These are phyloP conservation scores for Termitomyces sp. DNA, from an alignment of 768 basidiomycete species.

Conservation along the genomic window DNA sequence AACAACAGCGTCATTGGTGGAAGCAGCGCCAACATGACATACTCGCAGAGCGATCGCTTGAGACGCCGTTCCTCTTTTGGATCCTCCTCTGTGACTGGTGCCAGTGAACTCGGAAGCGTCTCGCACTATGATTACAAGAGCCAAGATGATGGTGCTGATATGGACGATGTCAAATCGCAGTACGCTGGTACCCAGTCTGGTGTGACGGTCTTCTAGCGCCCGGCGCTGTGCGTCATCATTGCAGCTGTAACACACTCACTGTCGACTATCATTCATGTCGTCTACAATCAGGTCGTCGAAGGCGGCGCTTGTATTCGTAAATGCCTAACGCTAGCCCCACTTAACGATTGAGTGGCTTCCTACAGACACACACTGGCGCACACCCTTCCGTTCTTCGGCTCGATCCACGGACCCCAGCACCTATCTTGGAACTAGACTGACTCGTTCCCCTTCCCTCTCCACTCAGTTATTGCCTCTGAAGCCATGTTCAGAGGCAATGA, in stretches of 20 bases:
- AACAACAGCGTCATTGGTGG: slow-evolving; percentile 61
- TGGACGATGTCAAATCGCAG: slow-evolving; percentile 88
- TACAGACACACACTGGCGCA: slow-evolving; percentile 15
- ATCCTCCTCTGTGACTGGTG: slow-evolving; percentile 65
- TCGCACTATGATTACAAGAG: slow-evolving; percentile 86
- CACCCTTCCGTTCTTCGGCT: slow-evolving; percentile 15
- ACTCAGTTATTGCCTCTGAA: slow-evolving; percentile 2
- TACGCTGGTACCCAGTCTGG: slow-evolving; percentile 85
- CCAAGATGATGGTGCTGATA: slow-evolving; percentile 76
- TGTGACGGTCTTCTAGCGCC: slow-evolving; percentile 71
- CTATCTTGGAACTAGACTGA: slow-evolving; percentile 18
- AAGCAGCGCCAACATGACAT: slow-evolving; percentile 64
- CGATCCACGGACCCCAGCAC: slow-evolving; percentile 14
- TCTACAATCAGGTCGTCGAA: slow-evolving; percentile 11
- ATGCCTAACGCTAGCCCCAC: slow-evolving; percentile 5
- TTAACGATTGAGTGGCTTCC: slow-evolving; percentile 11
- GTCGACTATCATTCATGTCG: slow-evolving; percentile 12
- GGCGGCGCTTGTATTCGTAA: slow-evolving; percentile 8
- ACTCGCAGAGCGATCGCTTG: slow-evolving; percentile 89
- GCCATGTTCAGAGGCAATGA: not conserved
- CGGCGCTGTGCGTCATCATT: slow-evolving; percentile 2
- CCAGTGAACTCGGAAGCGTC: slow-evolving; percentile 76
- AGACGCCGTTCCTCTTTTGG: slow-evolving; percentile 74
- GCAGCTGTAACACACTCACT: slow-evolving; percentile 6
- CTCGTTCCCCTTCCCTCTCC: slow-evolving; percentile 1